Base-by-base conservation (phyloP, 148 eudicot species). In the Tetragonia tetragonoides region DNA sequence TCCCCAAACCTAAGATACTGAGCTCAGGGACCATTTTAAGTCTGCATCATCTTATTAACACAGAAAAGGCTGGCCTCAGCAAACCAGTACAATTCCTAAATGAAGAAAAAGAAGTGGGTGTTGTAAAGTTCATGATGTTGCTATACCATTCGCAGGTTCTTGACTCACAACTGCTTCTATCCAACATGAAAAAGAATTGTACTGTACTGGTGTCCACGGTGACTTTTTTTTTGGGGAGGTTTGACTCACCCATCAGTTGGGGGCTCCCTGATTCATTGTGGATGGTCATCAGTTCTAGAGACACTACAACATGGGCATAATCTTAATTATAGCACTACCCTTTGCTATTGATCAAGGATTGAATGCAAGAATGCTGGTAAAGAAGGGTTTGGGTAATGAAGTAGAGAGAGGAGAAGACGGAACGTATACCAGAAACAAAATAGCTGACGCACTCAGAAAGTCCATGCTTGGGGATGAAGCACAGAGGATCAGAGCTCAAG, bases 371-470 rank as follows among this genome's bases (percentile, higher is more conserved):
- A 21, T 85, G 18, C 10, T 88, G 74, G 81, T 80, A 34, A 73
- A 82, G 3, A 86, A 88, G 47, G 88, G 83, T 5, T 34, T 86
- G 15, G 88, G 87, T 11, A 60, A 72, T 70, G 90, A 84, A 65
- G 87, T 88, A 14, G 81, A 78, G 4, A 77, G 88, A 68, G 63
- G 78, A 41, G 81, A 82, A 68, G 90, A 87, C 28, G 88, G 88
- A 6, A 83, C 87, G 0, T 87, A 81, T 69, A 80, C 68, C 20
- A 34, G 84, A 73, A 72, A 83, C 0, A 69, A 56, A 16, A 73
- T 87, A 34, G 87, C 87, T 18, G 23, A 75, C 64, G 83, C 88
- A 41, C 74, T 85, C 0, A 81, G 70, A 77, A 49, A 20, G 11
- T 85, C 75, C 53, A 80, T 85, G 88, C 54, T 81, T 7, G 84